A percentile compares a stretch with the other conserved stretches of the same genome.
Evolutionary conservation across 176 grass and related monocot species (phyloP).

Genomic region (Zoysia japonica): DNA sequence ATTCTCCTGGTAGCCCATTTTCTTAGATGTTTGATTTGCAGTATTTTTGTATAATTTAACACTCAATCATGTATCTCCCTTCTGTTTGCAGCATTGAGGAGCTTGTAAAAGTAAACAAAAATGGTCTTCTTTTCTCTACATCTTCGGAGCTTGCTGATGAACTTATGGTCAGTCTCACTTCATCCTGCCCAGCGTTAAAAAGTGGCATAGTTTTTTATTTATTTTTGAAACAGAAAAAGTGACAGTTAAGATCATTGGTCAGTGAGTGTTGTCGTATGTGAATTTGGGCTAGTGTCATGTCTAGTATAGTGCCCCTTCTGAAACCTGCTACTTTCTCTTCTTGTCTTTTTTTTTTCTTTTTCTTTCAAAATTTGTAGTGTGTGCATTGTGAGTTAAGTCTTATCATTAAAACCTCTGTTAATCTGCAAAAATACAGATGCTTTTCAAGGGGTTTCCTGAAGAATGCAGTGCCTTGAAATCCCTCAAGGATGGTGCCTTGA

Average conservation of each 20-base stretch:
- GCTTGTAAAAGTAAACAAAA: slow-evolving; percentile 82
- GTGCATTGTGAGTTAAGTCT: not conserved
- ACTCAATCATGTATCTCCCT: slow-evolving; percentile 32
- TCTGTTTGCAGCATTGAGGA: slow-evolving; percentile 74
- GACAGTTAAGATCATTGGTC: not conserved
- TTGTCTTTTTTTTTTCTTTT: not conserved
- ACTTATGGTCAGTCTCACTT: slow-evolving; percentile 64
- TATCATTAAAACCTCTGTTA: slow-evolving; percentile 20
- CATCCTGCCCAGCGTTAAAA: not conserved
- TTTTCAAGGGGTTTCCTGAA: slow-evolving; percentile 87
- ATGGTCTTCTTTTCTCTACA: slow-evolving; percentile 90
- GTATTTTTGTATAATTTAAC: slow-evolving; percentile 9
- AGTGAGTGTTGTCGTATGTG: too few species aligned
- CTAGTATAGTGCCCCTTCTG: not conserved
- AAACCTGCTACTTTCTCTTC: not conserved
- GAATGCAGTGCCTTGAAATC: slow-evolving; percentile 64
- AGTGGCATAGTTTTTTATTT: too few species aligned
- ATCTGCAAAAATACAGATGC: slow-evolving; percentile 60
- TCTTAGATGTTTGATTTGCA: slow-evolving; percentile 26
- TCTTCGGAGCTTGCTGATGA: slow-evolving; percentile 96
- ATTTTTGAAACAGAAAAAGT: too few species aligned
- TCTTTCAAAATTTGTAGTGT: not conserved
- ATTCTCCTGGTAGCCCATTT: slow-evolving; percentile 76
- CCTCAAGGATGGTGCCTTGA: slow-evolving; percentile 68
- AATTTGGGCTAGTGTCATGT: not conserved